Conservation (phyloP, 345 rosid species). For the Geranium rotundifolium region DNA sequence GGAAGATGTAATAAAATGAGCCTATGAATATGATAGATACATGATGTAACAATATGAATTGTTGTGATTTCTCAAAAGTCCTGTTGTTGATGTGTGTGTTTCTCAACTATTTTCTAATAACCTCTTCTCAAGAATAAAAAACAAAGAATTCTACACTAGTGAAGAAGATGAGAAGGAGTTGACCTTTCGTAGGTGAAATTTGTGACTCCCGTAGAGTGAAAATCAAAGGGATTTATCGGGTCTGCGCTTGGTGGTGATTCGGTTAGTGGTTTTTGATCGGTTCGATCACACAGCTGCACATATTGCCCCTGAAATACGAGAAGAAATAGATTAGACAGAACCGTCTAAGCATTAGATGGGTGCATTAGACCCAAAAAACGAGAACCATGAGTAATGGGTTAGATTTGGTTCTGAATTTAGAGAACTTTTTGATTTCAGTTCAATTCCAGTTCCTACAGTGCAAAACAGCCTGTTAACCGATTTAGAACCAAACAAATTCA, state of each 20-base stretch:
- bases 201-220: not conserved
- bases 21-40: no score
- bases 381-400: no score
- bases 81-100: no score
- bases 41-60: not conserved
- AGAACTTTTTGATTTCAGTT: no score
- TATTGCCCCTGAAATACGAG: constrained; percentile 19
- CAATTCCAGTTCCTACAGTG: no score
- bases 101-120: constrained; percentile 7
- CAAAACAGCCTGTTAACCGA: no score
- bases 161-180: not conserved
- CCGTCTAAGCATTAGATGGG: no score
- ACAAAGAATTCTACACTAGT: not conserved
- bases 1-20: not conserved
- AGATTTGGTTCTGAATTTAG: no score
- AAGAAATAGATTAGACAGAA: not conserved
- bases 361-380: no score
- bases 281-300: constrained; percentile 27
- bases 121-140: not conserved
- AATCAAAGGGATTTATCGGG: not conserved
- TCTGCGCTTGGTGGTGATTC: not conserved
- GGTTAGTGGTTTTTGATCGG: not conserved
- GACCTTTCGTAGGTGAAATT: no score
- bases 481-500: no score
- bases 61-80: not conserved